Conservation (phyloP, 805 yeast species). For the Tetrapisispora fleetii region DNA sequence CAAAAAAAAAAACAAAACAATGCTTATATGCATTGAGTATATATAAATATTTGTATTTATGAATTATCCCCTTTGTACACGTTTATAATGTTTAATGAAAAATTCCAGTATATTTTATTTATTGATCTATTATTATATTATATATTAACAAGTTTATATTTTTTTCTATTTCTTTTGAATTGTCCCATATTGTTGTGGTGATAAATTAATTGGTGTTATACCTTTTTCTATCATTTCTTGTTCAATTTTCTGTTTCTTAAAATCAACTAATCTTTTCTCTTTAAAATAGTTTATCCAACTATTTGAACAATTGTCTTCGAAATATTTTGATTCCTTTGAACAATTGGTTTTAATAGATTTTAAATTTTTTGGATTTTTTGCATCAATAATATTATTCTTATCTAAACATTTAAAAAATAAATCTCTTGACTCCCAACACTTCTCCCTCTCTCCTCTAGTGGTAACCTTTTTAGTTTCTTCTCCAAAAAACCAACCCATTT, state of each 20-base stretch:
- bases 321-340: constrained; percentile 43
- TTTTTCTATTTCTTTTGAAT: not conserved
- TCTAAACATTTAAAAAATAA: constrained; percentile 66
- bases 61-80: not conserved
- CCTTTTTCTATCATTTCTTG: constrained; percentile 1
- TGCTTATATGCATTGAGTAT: not conserved
- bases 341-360: constrained; percentile 46
- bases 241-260: constrained; percentile 30
- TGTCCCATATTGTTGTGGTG: constrained; percentile 2
- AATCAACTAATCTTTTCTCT: constrained; percentile 74
- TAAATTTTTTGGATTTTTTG: constrained; percentile 46
- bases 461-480: not conserved
- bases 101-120: too few relatives aligned
- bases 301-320: constrained; percentile 67
- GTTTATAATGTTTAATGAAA: not conserved
- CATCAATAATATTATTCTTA: constrained; percentile 45
- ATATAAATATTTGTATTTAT: not conserved
- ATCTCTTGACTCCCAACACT: constrained; percentile 90
- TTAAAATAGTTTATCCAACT: constrained; percentile 89
- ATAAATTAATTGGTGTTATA: not conserved
- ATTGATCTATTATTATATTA: not conserved
- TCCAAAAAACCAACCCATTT: not conserved
- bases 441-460: constrained; percentile 50
- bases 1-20: not conserved
- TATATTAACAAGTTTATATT: not conserved